Conservation (phyloP, 495 filamentous ascomycete species). For the Coniosporium apollinis region DNA sequence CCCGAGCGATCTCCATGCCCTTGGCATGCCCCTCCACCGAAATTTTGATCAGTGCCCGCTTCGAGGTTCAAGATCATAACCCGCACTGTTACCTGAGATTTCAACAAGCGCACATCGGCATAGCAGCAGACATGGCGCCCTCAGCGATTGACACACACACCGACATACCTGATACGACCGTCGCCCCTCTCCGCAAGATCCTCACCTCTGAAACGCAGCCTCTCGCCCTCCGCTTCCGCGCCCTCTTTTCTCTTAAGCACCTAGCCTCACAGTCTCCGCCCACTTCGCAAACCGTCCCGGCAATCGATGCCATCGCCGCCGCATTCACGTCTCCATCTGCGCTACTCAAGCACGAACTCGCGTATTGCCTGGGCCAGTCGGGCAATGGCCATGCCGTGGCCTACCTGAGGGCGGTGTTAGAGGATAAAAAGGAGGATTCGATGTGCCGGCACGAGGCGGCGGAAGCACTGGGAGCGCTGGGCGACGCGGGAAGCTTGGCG, state of each 20-base stretch:
- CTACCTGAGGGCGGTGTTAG: constrained; percentile 57
- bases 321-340: constrained; percentile 72
- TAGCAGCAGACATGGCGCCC: constrained; percentile 5
- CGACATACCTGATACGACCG: background rate
- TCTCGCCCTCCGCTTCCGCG: constrained; percentile 82
- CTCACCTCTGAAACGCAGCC: constrained; percentile 63
- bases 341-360: constrained; percentile 84
- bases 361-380: constrained; percentile 92
- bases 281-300: constrained; percentile 44
- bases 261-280: constrained; percentile 53
- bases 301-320: constrained; percentile 86
- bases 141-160: constrained; percentile 1
- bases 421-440: constrained; percentile 61
- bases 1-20: no score
- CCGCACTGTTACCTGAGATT: no score
- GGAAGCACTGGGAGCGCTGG: constrained; percentile 84
- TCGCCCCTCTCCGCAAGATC: constrained; percentile 44
- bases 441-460: constrained; percentile 97
- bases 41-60: no score
- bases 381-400: constrained; percentile 56
- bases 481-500: constrained; percentile 50
- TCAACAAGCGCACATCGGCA: no score
- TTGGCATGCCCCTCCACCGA: no score
- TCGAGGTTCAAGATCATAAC: no score
- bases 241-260: constrained; percentile 94